Percentiles rank a stretch among this genome's conserved stretches.
phyloP scores from a whole-genome alignment of 148 eudicot species.

The Diospyros kaki region DNA sequence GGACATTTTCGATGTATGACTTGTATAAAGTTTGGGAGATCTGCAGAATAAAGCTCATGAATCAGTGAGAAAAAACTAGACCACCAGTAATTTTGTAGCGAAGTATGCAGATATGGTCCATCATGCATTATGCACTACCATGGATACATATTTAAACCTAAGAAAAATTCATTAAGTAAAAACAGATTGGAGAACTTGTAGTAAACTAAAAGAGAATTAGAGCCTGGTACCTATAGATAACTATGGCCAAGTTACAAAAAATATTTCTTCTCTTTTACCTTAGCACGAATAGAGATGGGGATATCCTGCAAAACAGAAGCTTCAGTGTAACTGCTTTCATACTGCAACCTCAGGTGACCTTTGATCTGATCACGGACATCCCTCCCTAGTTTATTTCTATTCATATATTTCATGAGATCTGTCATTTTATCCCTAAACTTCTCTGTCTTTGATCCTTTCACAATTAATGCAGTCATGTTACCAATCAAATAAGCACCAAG shows the following conservation, averaged over 20 bases:
- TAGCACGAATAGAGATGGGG: conserved; percentile 67
- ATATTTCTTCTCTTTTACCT: conserved; percentile 27
- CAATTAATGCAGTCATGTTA: conserved; percentile 60
- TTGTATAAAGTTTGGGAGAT: conserved; percentile 66
- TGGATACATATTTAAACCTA: neutral
- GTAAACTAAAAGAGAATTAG: neutral
- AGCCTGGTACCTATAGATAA: neutral
- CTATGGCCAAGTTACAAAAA: neutral
- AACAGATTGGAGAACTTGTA: neutral
- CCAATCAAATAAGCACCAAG: conserved; percentile 61
- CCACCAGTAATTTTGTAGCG: neutral
- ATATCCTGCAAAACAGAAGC: conserved; percentile 57
- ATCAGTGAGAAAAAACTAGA: neutral
- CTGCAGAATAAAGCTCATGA: conserved; percentile 36
- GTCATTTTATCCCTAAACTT: conserved; percentile 61
- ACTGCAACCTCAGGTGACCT: conserved; percentile 60
- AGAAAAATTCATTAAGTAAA: neutral
- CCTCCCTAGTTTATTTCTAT: conserved; percentile 49
- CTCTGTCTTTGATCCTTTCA: conserved; percentile 72
- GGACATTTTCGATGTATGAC: conserved; percentile 47
- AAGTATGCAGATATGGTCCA: neutral
- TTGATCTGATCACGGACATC: conserved; percentile 54
- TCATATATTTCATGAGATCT: conserved; percentile 56
- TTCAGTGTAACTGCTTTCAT: conserved; percentile 71
- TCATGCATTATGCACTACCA: neutral